Conservation (phyloP, 2,329 filamentous ascomycete species). For the Sarocladiaceae sp. region DNA sequence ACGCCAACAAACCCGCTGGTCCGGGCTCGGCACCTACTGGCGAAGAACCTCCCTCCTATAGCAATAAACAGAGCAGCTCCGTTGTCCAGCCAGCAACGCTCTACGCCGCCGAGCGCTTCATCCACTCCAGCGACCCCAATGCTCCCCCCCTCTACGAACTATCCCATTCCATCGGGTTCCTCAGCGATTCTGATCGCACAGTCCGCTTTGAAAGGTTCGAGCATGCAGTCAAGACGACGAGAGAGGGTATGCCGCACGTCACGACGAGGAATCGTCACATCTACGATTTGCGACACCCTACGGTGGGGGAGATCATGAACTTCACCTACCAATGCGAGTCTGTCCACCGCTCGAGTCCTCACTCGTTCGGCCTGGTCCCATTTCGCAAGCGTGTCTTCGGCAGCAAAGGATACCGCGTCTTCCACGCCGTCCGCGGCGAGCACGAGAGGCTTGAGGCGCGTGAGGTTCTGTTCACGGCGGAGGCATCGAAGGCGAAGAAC, state of each 20-base stretch:
- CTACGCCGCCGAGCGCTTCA: slow-evolving; percentile 25
- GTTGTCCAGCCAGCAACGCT: slow-evolving; percentile 25
- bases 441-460: slow-evolving; percentile 17
- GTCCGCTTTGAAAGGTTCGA: slow-evolving; percentile 27
- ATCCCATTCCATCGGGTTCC: slow-evolving; percentile 26
- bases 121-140: slow-evolving; percentile 23
- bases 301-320: slow-evolving; percentile 18
- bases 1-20: too few species aligned
- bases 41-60: slow-evolving; percentile 1
- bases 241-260: slow-evolving; percentile 18
- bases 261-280: slow-evolving; percentile 24
- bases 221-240: slow-evolving; percentile 17
- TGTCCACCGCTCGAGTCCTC: slow-evolving; percentile 20
- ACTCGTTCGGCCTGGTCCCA: slow-evolving; percentile 22
- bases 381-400: slow-evolving; percentile 18
- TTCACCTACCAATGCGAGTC: slow-evolving; percentile 28
- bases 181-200: slow-evolving; percentile 24
- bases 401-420: slow-evolving; percentile 21
- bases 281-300: slow-evolving; percentile 28
- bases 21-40: too few species aligned
- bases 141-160: slow-evolving; percentile 28
- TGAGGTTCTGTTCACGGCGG: slow-evolving; percentile 23
- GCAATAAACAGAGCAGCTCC: not conserved
- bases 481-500: slow-evolving; percentile 14
- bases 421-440: slow-evolving; percentile 20